These are phyloP conservation scores for Podila horticola DNA, from an alignment of 192 early-diverging fungal genomes.

Conservation along the genomic window DNA sequence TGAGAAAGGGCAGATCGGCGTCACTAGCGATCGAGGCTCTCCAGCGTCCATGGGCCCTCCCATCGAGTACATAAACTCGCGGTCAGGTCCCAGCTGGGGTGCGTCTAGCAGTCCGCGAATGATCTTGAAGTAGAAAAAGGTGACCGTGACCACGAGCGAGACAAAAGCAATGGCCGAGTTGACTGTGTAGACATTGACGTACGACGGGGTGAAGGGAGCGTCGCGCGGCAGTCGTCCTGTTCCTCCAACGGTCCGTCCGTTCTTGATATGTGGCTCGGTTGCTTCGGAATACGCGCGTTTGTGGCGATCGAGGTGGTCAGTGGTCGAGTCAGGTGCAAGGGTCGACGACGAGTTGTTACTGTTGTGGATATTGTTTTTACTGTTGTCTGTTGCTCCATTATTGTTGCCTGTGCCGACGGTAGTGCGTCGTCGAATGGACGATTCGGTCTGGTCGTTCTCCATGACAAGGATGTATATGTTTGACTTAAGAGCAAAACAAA, in stretches of 20 bases:
- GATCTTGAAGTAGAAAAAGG: constrained; percentile 51
- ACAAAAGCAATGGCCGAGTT: constrained; percentile 45
- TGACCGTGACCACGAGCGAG: constrained; percentile 35
- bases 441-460: not conserved
- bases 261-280: not conserved
- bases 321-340: not conserved
- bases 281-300: constrained; percentile 4
- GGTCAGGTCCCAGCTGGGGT: constrained; percentile 34
- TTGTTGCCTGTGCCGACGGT: not conserved
- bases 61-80: constrained; percentile 17
- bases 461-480: not conserved
- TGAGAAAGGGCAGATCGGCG: constrained; percentile 16
- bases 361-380: not conserved
- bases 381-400: not conserved
- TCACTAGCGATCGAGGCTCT: constrained; percentile 24
- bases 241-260: constrained; percentile 6
- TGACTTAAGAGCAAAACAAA: not conserved
- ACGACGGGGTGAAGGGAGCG: constrained; percentile 41
- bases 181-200: constrained; percentile 44
- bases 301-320: constrained; percentile 21
- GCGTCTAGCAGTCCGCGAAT: constrained; percentile 38
- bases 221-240: constrained; percentile 48
- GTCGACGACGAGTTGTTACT: not conserved
- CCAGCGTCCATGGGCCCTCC: constrained; percentile 17
- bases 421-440: too few species aligned